A percentile compares a stretch with the other conserved stretches of the same genome.
Evolutionary conservation across 169 alveolate genomes (phyloP).

Genomic region (Cryptosporidium sp.): DNA sequence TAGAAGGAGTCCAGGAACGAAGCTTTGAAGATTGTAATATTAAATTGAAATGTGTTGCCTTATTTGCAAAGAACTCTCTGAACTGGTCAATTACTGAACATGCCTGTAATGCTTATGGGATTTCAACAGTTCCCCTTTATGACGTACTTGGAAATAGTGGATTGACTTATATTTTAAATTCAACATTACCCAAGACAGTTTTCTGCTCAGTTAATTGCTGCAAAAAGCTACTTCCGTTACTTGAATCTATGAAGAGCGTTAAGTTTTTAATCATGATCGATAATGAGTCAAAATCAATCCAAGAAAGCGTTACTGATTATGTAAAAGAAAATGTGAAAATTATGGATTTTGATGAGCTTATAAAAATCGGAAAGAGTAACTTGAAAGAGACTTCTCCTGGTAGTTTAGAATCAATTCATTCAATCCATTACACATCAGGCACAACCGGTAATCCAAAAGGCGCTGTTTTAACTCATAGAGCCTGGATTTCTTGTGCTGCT

Average conservation of each 20-base stretch:
- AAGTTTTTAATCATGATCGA: constrained; percentile 18
- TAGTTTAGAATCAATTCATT: constrained; percentile 22
- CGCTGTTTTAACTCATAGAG: constrained; percentile 84
- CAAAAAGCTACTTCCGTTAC: constrained; percentile 19
- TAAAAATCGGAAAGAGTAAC: constrained; percentile 39
- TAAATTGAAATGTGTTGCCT: constrained; percentile 43
- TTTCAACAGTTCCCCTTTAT: constrained; percentile 80
- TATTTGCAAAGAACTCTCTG: constrained; percentile 73
- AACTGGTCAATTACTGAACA: constrained; percentile 82
- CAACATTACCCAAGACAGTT: constrained; percentile 59
- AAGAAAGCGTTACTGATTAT: background rate
- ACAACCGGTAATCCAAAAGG: constrained; percentile 94
- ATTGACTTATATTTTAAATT: constrained; percentile 77
- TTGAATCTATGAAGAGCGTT: constrained; percentile 9
- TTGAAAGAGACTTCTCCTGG: constrained; percentile 33
- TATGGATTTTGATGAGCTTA: constrained; percentile 33
- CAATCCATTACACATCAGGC: constrained; percentile 86
- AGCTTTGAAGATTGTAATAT: constrained; percentile 12
- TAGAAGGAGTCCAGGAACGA: constrained; percentile 17
- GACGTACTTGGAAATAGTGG: constrained; percentile 79
- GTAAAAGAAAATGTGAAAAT: constrained; percentile 28
- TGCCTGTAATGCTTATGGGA: constrained; percentile 76
- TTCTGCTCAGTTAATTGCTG: constrained; percentile 35
- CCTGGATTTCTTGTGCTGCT: constrained; percentile 72
- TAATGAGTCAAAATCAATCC: constrained; percentile 17